Base-by-base conservation (phyloP, 352 stramenopile species). In the Phytopythium boreale region DNA sequence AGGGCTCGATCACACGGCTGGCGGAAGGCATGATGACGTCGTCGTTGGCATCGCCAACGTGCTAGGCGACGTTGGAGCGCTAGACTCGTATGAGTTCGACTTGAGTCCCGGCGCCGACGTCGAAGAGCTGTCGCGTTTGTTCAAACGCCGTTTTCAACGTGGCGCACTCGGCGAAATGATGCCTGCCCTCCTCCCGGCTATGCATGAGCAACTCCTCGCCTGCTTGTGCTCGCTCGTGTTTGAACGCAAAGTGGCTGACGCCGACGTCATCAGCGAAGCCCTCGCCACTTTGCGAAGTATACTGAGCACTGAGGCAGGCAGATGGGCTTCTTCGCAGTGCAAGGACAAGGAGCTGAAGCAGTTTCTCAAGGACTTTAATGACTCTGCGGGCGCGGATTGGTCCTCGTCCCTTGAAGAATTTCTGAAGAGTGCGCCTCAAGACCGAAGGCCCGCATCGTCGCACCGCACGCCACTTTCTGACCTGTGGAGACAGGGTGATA, bases 141-240 rank as follows among this genome's bases (percentile, higher is more conserved):
- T 88, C 63, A 70, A 75, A 27, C 64, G 66, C 19, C 75, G 83
- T 29, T 92, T 94, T 60, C 72, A 76, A 46, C 77, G 85, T 19
- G 75, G 79, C 14, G 71, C 83, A 7, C 65, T 94, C 0, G 63
- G 68, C 61, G 80, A 91, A 46, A 86, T 63, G 0, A 82, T 79
- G n/a, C 68, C 64, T 3, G 76, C 62, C 9, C 90, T 89, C 24
- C 22, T 73, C 34, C 34, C 73, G 6, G 47, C 66, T 14, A 89
- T 94, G 82, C 74, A 92, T 60, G 83, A 90, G 56, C 69, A 71
- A 43, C 55, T 91, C 47, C 69, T 94, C 3, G 61, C 71, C 15
- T 86, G 77, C 56, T 50, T 94, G 46, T 83, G 78, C 37, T 88
- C 83, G n/a, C 22, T 92, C 24, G 47, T 94, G 44, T 92, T 92